These are phyloP conservation scores for Syncephalastrum racemosum DNA, from an alignment of 371 early-diverging fungal genomes.

Conservation along the genomic window DNA sequence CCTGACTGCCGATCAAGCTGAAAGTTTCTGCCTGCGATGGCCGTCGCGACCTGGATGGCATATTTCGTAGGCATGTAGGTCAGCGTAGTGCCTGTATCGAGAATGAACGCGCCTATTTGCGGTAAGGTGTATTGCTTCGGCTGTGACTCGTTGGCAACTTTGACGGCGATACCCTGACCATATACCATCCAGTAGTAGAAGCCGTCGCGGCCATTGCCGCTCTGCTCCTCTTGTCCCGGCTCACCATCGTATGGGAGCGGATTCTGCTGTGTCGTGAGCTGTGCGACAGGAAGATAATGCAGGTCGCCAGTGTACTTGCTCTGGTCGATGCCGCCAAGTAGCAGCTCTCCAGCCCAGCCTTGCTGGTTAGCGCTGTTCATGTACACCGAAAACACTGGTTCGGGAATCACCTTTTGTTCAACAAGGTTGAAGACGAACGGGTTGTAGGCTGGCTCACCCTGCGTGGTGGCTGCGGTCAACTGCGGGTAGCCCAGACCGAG, in stretches of 20 bases:
- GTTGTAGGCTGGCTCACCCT: slow-evolving; percentile 30
- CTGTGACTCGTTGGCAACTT: slow-evolving; percentile 8
- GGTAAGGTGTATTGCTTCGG: background rate
- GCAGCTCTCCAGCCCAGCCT: slow-evolving; percentile 56
- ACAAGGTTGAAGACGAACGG: slow-evolving; percentile 47
- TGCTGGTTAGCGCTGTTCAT: slow-evolving; percentile 26
- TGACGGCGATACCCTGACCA: slow-evolving; percentile 40
- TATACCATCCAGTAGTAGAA: slow-evolving; percentile 54
- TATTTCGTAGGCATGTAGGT: slow-evolving; percentile 40
- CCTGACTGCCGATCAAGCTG: slow-evolving; percentile 34
- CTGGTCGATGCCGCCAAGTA: slow-evolving; percentile 58
- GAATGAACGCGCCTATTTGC: slow-evolving; percentile 31
- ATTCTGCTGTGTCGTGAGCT: slow-evolving; percentile 14
- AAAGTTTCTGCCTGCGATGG: slow-evolving; percentile 27
- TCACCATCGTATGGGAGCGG: slow-evolving; percentile 4
- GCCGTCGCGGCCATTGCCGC: slow-evolving; percentile 2
- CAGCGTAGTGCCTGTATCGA: slow-evolving; percentile 51
- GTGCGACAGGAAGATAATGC: slow-evolving; percentile 44
- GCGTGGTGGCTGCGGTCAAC: slow-evolving; percentile 33
- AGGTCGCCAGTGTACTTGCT: slow-evolving; percentile 52
- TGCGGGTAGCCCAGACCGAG: slow-evolving; percentile 48
- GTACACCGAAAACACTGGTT: slow-evolving; percentile 45
- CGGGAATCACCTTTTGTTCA: slow-evolving; percentile 29
- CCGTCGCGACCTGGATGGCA: slow-evolving; percentile 28
- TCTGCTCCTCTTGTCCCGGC: background rate